phyloP scores from a whole-genome alignment of 2,329 filamentous ascomycete genomes.

The Exophiala alcalophila region DNA sequence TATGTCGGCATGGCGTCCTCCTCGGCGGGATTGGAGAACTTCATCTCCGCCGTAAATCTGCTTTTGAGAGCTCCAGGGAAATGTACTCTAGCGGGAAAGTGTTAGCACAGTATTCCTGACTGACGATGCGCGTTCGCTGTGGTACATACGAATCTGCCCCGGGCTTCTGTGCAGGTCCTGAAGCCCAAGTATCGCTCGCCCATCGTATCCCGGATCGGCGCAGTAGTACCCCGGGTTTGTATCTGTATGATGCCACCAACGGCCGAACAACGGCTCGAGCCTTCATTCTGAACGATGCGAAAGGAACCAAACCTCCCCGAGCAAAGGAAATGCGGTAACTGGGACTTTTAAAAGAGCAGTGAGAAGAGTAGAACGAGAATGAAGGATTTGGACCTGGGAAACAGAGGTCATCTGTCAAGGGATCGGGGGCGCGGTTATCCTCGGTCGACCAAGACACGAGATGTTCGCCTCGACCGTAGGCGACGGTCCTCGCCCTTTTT shows the following conservation, averaged over 20 bases:
- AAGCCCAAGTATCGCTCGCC: slow-evolving; percentile 25
- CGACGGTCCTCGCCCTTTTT: not conserved
- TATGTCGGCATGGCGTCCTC: slow-evolving; percentile 82
- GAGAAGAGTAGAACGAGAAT: slow-evolving; percentile 3
- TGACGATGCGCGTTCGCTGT: not conserved
- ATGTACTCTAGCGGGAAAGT: slow-evolving; percentile 47
- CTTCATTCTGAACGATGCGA: slow-evolving; percentile 15
- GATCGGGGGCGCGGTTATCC: slow-evolving; percentile 17
- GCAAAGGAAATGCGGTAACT: not conserved
- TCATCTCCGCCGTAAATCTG: slow-evolving; percentile 77
- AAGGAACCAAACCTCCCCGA: not conserved
- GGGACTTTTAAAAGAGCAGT: not conserved
- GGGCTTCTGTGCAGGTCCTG: slow-evolving; percentile 23
- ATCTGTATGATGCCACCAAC: slow-evolving; percentile 9
- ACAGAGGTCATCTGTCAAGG: no score
- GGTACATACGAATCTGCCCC: slow-evolving; percentile 57
- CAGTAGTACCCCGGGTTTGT: slow-evolving; percentile 9
- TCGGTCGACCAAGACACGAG: slow-evolving; percentile 10
- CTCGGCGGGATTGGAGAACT: slow-evolving; percentile 71
- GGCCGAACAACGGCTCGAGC: slow-evolving; percentile 14
- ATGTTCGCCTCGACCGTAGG: no score
- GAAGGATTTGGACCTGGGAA: slow-evolving; percentile 2
- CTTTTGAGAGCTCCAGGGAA: slow-evolving; percentile 97
- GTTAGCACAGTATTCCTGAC: not conserved
- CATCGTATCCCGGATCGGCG: slow-evolving; percentile 19